Base-by-base conservation (phyloP, 1,284 basidiomycete species). In the Coniferiporia weirii region DNA sequence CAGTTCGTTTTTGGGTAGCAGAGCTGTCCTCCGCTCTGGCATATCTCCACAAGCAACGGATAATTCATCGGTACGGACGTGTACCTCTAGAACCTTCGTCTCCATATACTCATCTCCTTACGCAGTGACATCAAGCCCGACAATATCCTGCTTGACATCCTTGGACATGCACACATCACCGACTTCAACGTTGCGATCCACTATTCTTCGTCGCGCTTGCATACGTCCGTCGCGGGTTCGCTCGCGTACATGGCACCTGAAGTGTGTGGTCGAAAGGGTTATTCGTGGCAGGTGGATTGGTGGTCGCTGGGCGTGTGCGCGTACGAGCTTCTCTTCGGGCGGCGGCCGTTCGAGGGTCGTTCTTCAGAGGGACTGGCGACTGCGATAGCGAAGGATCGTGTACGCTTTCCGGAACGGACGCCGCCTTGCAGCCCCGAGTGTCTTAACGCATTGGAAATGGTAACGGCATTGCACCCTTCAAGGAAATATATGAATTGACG, bases 171-270 rank as follows among this genome's bases (percentile, higher is more conserved):
- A 0, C 95, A 98, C 70, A 79, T 99, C 64, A 98, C 96, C 13
- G 96, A 98, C 74, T 97, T 99, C 77, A 99, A 99, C 71, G 95
- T 98, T 65, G 96, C 95, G 13, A 95, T 98, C 7, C 96, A 98
- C 72, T 98, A 93, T 71, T 95, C 94, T 6, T 89, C 93, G 58
- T 79, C 88, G 49, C 80, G 92, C 36, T 71, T 91, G 61, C 86
- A 98, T 70, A 95, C 91, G 1, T 94, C 92, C 58, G 90, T 99
- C 3, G 96, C 95, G 1, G 95, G 95, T 1, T 94, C 91, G 65
- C 96, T 98, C 93, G 95, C 96, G 0, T 99, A 99, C 75, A 99
- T 99, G 96, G 94, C 95, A 1, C 91, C 95, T 1, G 94, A 98
- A 71, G 89, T 98, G 17, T 80, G 98, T 51, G 80, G 75, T 52